A percentile compares a stretch with the other conserved stretches of the same genome.
phyloP scores from a whole-genome alignment of 805 yeast species.

The Wickerhamomyces chaumierensis region DNA sequence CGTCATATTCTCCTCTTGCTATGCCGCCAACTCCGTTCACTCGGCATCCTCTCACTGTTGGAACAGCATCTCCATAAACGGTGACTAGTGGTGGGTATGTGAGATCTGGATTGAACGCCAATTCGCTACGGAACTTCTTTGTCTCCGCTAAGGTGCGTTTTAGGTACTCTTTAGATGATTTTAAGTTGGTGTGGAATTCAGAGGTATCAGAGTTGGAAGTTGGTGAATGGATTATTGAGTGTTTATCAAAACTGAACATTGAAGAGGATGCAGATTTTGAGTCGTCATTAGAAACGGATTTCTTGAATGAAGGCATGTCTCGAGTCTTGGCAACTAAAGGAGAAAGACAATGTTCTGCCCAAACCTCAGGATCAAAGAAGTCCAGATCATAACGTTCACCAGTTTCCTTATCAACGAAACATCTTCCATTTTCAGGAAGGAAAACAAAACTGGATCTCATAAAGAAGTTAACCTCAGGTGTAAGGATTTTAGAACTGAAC shows the following conservation, averaged over 20 bases:
- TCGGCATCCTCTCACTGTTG: slow-evolving; percentile 74
- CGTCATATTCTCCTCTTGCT: slow-evolving; percentile 57
- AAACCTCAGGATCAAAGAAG: slow-evolving; percentile 70
- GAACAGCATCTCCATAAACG: slow-evolving; percentile 72
- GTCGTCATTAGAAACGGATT: neutral
- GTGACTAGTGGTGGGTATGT: slow-evolving; percentile 76
- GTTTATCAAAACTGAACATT: slow-evolving; percentile 3
- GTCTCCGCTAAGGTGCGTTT: slow-evolving; percentile 49
- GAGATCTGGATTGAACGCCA: slow-evolving; percentile 40
- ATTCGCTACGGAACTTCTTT: slow-evolving; percentile 41
- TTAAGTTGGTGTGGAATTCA: slow-evolving; percentile 21
- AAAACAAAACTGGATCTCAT: slow-evolving; percentile 80
- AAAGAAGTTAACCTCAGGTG: slow-evolving; percentile 75
- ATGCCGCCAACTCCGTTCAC: slow-evolving; percentile 55
- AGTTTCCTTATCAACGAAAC: slow-evolving; percentile 55
- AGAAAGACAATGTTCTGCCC: slow-evolving; percentile 67
- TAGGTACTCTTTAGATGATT: slow-evolving; percentile 58
- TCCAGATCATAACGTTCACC: slow-evolving; percentile 54
- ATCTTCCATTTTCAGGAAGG: slow-evolving; percentile 63
- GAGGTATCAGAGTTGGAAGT: slow-evolving; percentile 4
- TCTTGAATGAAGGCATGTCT: neutral
- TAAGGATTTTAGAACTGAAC: slow-evolving; percentile 59
- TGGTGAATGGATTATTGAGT: slow-evolving; percentile 8
- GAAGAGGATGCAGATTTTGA: neutral
- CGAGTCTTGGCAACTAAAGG: slow-evolving; percentile 49